Evolutionary conservation across 495 filamentous ascomycete genomes (phyloP), one percentile per base, ranked within the genome.

Genomic region (Daldinia vernicosa): DNA sequence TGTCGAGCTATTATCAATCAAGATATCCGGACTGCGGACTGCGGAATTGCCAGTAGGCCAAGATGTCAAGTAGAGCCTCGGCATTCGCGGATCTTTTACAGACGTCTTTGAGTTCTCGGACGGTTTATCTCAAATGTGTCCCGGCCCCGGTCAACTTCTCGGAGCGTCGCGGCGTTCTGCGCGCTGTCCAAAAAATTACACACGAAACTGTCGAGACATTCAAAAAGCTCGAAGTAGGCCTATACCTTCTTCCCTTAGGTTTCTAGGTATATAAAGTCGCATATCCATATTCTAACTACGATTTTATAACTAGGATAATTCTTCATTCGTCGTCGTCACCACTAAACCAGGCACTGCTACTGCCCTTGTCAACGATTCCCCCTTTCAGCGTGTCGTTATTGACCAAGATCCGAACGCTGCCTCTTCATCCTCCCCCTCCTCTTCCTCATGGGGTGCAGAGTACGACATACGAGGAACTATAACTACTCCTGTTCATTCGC

Each of bases 131-230:
- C 39, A 87, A 83, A 58, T 87, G 93, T 51, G 70, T 79, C 19
- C 93, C 93, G 0, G 80, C 85, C 0, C 89, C 92, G 0, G 78
- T 79, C 12, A 88, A 78, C 68, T 81, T 97, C n/a, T 75, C 82
- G 24, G 92, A 97, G 74, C 90, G 90, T 51, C 88, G 89, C 56
- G 85, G 89, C 30, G 82, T 98, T 32, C 83, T 96, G 26, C 83
- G 85, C 37, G 85, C 90, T 24, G 80, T 98, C 26, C 89, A 93
- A 76, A 85, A 85, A 74, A 14, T 70, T 6, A 63, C 73, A 17
- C 91, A 91, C 77, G 93, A 92, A 58, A 87, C 93, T 56, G 86
- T 98, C 8, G 86, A 88, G 24, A 88, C 89, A 67, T 98, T 93
- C 81, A 88, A 89, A 77, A 89, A 86, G 71, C 80, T 93, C 19